Evolutionary conservation across 2,329 filamentous ascomycete genomes (phyloP).

Genomic region (Neurospora sp.): DNA sequence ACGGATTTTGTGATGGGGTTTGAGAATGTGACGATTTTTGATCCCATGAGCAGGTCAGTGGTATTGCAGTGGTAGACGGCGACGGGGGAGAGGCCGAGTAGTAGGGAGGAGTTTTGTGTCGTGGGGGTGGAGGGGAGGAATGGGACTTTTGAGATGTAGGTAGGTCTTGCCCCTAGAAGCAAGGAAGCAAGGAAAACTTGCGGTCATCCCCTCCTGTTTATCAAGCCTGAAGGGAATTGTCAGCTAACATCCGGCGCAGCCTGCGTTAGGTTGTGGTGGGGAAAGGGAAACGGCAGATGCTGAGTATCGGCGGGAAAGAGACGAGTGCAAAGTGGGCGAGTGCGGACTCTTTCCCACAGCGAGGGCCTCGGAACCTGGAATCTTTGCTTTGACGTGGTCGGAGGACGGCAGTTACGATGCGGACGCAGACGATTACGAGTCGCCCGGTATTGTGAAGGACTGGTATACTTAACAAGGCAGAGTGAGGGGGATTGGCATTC

Average conservation of each 20-base stretch:
- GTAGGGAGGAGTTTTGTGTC: no score
- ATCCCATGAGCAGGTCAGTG: no score
- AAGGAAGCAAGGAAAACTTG: background rate
- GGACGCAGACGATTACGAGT: background rate
- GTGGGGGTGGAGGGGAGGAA: background rate
- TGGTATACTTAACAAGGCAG: background rate
- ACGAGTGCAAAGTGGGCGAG: background rate
- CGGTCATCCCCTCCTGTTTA: no score
- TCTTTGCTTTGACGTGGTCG: conserved; percentile 1
- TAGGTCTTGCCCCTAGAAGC: background rate
- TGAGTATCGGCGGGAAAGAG: background rate
- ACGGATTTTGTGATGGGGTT: no score
- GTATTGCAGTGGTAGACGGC: no score
- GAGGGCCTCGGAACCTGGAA: background rate
- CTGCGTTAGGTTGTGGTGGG: background rate
- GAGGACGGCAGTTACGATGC: background rate
- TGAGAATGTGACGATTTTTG: no score
- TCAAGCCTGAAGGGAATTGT: background rate
- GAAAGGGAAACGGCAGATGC: background rate
- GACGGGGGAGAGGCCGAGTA: no score
- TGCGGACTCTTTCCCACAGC: background rate
- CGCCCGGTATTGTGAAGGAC: background rate
- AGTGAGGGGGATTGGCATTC: background rate
- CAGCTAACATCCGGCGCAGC: background rate
- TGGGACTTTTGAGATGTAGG: conserved; percentile 2